Evolutionary conservation across 805 yeast genomes (phyloP), one percentile per base, ranked within the genome.

Genomic region (Kregervanrija fluxuum): DNA sequence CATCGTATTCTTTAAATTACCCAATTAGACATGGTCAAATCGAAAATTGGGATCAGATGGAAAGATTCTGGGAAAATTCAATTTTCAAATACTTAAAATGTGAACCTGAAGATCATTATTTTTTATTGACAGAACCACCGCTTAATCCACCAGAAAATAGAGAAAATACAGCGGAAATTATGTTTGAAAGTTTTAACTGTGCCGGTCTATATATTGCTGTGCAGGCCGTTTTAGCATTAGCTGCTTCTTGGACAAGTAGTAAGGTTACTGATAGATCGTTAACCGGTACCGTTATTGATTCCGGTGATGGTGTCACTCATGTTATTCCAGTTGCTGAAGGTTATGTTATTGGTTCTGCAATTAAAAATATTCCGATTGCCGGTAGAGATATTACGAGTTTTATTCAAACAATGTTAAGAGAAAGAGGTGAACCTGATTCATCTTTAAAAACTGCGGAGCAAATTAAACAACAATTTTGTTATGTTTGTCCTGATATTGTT

Each of bases 1-100:
- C 96, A 17, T 72, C 87, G 30, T 93, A 93, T 66, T 83, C 90
- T 30, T 70, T 93, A 47, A 78, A 80, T 51, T 93, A 93, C 60
- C 99, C 99, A 14, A 89, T 93, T 49, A 84, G 89, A 65, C 99
- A 93, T 61, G 99, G 99, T 22, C 99, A 93, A 71, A 85, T 93
- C 51, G 99, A 93, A 66, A 88, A 93, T 65, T 93, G 99, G 99
- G 99, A 93, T 69, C 97, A 93, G 62, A 93, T 93, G 99, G 99
- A 93, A 67, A 77, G 99, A 62, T 91, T 89, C 66, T 93, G 99
- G 99, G 98, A 93, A 61, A 85, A 86, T 59, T 87, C 96, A 39
- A 90, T 93, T 59, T 93, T 93, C 73, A 91, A 93, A 69, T 93
- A 93, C 64, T 75, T 93, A 55, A 80, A 96, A 65, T 88, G 98